Conservation (phyloP, 2,329 filamentous ascomycete species). For the Alternaria panax region DNA sequence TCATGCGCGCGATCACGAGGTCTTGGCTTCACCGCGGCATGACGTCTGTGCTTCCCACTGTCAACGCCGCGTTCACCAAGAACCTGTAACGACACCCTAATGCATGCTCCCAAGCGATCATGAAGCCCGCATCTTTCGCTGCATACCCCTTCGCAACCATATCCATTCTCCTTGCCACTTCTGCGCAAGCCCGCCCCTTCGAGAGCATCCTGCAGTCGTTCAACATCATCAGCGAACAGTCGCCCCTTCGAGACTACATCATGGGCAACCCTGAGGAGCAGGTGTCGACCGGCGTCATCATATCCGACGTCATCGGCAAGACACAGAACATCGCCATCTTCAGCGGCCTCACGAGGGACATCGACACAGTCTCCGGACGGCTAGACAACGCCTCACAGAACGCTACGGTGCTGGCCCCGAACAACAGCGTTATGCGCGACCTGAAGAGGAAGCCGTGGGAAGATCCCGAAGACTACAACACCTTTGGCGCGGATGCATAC, state of each 20-base stretch:
- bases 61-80: slow-evolving; percentile 18
- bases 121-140: slow-evolving; percentile 37
- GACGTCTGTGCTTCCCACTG: slow-evolving; percentile 41
- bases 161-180: slow-evolving; percentile 42
- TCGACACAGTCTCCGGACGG: slow-evolving; percentile 71
- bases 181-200: slow-evolving; percentile 43
- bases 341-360: slow-evolving; percentile 78
- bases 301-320: slow-evolving; percentile 84
- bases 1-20: slow-evolving; percentile 43
- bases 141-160: slow-evolving; percentile 38
- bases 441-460: slow-evolving; percentile 89
- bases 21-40: slow-evolving; percentile 44
- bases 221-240: slow-evolving; percentile 38
- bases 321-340: slow-evolving; percentile 83
- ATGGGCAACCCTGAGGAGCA: slow-evolving; percentile 43
- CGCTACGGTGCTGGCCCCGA: slow-evolving; percentile 85
- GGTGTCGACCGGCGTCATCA: slow-evolving; percentile 62
- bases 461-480: slow-evolving; percentile 74
- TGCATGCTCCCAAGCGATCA: slow-evolving; percentile 23
- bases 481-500: slow-evolving; percentile 74
- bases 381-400: slow-evolving; percentile 72
- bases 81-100: slow-evolving; percentile 18
- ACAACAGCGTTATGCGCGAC: slow-evolving; percentile 79
- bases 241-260: slow-evolving; percentile 35
- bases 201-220: slow-evolving; percentile 39